phyloP scores from a whole-genome alignment of 1,284 basidiomycete species.

The Phellinidium pouzarii region DNA sequence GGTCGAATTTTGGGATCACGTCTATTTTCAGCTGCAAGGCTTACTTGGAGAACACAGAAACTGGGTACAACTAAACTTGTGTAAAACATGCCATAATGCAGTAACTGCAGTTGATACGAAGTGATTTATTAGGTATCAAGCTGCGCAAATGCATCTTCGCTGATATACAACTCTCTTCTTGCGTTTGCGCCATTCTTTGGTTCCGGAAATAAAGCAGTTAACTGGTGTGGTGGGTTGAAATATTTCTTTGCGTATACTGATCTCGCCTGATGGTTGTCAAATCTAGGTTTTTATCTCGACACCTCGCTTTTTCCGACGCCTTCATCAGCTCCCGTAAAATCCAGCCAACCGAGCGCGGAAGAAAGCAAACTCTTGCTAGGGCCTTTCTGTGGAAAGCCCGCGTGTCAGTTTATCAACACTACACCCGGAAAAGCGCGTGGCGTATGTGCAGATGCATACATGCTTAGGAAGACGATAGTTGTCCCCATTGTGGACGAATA shows the following conservation, averaged over 20 bases:
- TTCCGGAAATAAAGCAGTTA: constrained; percentile 56
- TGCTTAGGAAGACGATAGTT: constrained; percentile 47
- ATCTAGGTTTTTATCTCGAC: constrained; percentile 75
- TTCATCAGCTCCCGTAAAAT: constrained; percentile 22
- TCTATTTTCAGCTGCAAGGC: constrained; percentile 53
- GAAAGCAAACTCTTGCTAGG: constrained; percentile 52
- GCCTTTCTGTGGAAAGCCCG: constrained; percentile 84
- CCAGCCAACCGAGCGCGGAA: constrained; percentile 14
- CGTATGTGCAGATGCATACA: constrained; percentile 77
- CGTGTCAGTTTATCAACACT: constrained; percentile 74
- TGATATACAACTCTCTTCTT: constrained; percentile 72
- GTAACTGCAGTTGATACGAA: neutral
- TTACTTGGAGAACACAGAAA: constrained; percentile 63
- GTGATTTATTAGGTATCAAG: constrained; percentile 63
- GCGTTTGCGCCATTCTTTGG: constrained; percentile 67
- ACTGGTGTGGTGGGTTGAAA: constrained; percentile 74
- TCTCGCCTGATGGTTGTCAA: constrained; percentile 1
- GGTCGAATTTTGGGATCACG: constrained; percentile 70
- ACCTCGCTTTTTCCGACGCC: constrained; percentile 55
- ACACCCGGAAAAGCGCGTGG: constrained; percentile 53
- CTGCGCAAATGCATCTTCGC: constrained; percentile 72
- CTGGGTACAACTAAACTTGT: constrained; percentile 50
- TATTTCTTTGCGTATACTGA: neutral
- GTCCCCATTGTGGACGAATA: constrained; percentile 73
- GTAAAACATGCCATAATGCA: constrained; percentile 3